phyloP scores from a whole-genome alignment of 352 stramenopile genomes.

The Pythium dissotocum region DNA sequence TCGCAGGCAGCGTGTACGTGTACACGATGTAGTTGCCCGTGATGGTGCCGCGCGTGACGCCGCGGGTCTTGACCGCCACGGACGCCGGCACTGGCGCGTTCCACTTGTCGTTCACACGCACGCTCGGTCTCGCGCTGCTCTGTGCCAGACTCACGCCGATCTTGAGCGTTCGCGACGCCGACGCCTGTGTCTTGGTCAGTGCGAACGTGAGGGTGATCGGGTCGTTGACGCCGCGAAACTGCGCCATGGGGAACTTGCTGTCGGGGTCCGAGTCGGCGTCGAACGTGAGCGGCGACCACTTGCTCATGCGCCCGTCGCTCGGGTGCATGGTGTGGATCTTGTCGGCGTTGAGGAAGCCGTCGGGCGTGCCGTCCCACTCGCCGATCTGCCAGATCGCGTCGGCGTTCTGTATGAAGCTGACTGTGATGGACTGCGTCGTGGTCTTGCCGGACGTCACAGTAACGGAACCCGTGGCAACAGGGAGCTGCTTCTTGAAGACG shows the following conservation, averaged over 20 bases:
- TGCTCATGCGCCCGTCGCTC: conserved; percentile 42
- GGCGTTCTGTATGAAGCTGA: conserved; percentile 29
- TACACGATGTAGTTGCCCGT: conserved; percentile 53
- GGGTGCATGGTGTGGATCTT: conserved; percentile 58
- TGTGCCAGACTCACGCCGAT: conserved; percentile 46
- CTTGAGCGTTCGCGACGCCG: conserved; percentile 31
- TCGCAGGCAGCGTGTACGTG: conserved; percentile 45
- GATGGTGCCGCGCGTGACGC: conserved; percentile 44
- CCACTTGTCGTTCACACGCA: conserved; percentile 49
- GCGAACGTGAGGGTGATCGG: conserved; percentile 37
- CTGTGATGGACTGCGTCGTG: conserved; percentile 22
- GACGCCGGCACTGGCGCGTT: conserved; percentile 33
- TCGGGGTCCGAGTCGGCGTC: conserved; percentile 21
- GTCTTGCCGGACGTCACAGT: conserved; percentile 26
- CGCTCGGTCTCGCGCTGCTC: conserved; percentile 27
- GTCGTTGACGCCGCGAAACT: conserved; percentile 52
- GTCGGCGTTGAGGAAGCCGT: conserved; percentile 36
- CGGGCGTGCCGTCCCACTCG: conserved; percentile 49
- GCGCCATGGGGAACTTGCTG: conserved; percentile 42
- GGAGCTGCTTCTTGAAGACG: conserved; percentile 59
- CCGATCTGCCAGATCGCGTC: conserved; percentile 51
- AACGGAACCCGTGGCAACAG: conserved; percentile 36
- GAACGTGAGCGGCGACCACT: conserved; percentile 34
- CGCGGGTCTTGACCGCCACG: conserved; percentile 43
- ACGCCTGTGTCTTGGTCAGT: conserved; percentile 31